Conservation (phyloP, 176 grass and related monocot genomes). For the Zoysia japonica region DNA sequence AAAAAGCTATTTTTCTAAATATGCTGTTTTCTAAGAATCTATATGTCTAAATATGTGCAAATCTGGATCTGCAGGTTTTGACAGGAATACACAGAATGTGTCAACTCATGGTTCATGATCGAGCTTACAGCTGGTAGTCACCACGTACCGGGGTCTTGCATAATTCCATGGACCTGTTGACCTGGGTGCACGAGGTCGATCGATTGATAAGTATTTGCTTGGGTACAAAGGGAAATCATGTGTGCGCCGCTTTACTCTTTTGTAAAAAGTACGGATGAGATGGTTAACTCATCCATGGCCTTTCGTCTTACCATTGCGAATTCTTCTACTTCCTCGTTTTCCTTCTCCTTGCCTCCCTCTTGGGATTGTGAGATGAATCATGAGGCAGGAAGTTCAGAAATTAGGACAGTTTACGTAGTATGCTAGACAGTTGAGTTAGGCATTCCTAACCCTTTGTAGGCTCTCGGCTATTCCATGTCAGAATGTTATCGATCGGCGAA, state of each 20-base stretch:
- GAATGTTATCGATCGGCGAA: constrained; percentile 4
- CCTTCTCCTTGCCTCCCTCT: neutral
- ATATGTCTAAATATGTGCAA: too few relatives aligned
- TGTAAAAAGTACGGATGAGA: constrained; percentile 47
- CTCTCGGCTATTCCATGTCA: constrained; percentile 15
- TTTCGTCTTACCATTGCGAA: constrained; percentile 22
- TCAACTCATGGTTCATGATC: neutral
- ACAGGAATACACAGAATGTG: neutral
- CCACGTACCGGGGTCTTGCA: neutral
- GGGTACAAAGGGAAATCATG: constrained; percentile 66
- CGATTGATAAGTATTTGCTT: constrained; percentile 56
- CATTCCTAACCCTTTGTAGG: neutral
- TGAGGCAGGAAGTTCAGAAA: constrained; percentile 21
- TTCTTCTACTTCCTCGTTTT: neutral
- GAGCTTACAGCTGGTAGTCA: constrained; percentile 35
- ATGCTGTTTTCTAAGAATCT: too few relatives aligned
- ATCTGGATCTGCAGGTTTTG: neutral
- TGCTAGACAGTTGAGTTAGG: neutral
- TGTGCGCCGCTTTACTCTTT: constrained; percentile 46
- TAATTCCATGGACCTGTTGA: constrained; percentile 37
- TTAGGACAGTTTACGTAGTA: neutral
- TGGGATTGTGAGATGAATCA: constrained; percentile 3
- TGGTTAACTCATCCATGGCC: constrained; percentile 48
- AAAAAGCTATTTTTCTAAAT: too few relatives aligned
- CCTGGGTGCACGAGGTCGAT: constrained; percentile 24